Evolutionary conservation across 1,284 basidiomycete species (phyloP).

Genomic region (Apiotrichum laibachii): DNA sequence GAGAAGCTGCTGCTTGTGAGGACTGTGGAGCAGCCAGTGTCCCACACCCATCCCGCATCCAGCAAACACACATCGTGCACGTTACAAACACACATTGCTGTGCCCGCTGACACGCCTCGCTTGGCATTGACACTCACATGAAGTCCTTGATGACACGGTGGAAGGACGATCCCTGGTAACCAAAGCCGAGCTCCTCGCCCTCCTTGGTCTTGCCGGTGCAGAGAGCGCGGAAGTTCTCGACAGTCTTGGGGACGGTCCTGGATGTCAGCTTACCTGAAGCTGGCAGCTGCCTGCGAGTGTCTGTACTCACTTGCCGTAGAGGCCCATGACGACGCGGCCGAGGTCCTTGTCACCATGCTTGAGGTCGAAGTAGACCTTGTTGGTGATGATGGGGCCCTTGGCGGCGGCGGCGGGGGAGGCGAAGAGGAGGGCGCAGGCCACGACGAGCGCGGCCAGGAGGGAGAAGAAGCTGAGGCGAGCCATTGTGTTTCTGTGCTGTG

Average conservation of each 20-base stretch:
- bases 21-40: not conserved
- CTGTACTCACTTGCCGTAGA: slow-evolving; percentile 66
- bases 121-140: slow-evolving; percentile 53
- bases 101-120: not conserved
- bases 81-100: no score
- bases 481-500: slow-evolving; percentile 28
- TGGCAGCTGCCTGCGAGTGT: no score
- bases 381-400: slow-evolving; percentile 70
- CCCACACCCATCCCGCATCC: no score
- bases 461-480: slow-evolving; percentile 62
- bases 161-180: slow-evolving; percentile 69
- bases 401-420: slow-evolving; percentile 38
- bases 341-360: slow-evolving; percentile 78
- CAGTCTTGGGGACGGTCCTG: slow-evolving; percentile 76
- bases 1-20: not conserved
- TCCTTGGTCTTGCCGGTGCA: slow-evolving; percentile 72
- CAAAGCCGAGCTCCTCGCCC: slow-evolving; percentile 67
- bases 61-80: no score
- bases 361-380: slow-evolving; percentile 92
- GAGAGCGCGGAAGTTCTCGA: slow-evolving; percentile 67
- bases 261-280: slow-evolving; percentile 9
- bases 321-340: slow-evolving; percentile 77
- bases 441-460: slow-evolving; percentile 64
- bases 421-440: slow-evolving; percentile 57
- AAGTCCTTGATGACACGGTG: slow-evolving; percentile 70